Evolutionary conservation across 176 grass and related monocot genomes (phyloP), one percentile per base, ranked within the genome.

Genomic region (Ampelocalamus luodianensis): DNA sequence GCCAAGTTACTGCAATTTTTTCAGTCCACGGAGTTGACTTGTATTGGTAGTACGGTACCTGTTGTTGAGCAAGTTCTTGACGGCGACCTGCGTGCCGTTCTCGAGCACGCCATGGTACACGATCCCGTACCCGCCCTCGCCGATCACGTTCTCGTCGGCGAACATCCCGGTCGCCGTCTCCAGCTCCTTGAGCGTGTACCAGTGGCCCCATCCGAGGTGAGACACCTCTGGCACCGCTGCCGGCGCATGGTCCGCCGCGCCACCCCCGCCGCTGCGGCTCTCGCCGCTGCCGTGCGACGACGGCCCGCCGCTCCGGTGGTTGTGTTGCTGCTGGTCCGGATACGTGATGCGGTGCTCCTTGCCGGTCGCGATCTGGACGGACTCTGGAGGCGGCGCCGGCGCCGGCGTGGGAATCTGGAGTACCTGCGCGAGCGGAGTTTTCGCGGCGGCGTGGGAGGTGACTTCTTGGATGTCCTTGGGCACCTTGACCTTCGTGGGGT

Each of bases 31-130:
- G 72, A 65, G 68, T 68, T 64, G 68, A 74, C 58, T 50, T 32
- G 1, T 24, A 65, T 34, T 37, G 32, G 40, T 26, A 36, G 45
- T 10, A 8, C 1, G 4, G 26, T 88, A 98, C 96, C 91, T 98
- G 89, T 98, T 95, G 78, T 98, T 98, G 65, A 98, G 85, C 89
- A 98, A 78, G 82, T 90, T 98, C 82, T 98, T 98, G 63, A 93
- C 96, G 23, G 89, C 96, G 64, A 98, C 73, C 32, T 98, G 87
- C 38, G 89, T 92, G 54, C 91, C 89, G 56, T 93, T 85, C 17
- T 95, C 91, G 75, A 95, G 85, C 71, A 95, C 63, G 38, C 96
- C 96, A 66, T 88, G 96, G 80, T 98, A 98, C 74, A 98, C 96
- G 73, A 95, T 95, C 55, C 96, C 96, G 56, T 98, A 98, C 24